These are phyloP conservation scores for Phytophthora cryptogea DNA, from an alignment of 352 stramenopile genomes.

Conservation along the genomic window DNA sequence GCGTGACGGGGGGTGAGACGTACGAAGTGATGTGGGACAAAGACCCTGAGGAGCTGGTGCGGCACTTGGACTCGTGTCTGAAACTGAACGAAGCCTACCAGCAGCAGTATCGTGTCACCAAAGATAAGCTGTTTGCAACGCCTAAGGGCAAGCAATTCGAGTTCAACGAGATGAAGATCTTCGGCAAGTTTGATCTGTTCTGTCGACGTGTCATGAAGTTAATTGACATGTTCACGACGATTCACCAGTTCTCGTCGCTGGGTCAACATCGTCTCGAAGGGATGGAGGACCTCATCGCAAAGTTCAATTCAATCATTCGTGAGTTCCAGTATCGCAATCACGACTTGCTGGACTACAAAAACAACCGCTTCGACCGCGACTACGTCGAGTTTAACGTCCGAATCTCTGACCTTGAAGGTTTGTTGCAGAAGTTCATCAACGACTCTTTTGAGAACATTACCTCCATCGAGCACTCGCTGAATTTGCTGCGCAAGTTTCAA, in stretches of 20 bases:
- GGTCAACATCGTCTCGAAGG: constrained; percentile 93
- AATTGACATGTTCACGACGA: constrained; percentile 99
- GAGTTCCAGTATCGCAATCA: constrained; percentile 97
- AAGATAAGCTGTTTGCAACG: constrained; percentile 95
- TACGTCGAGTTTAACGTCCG: constrained; percentile 96
- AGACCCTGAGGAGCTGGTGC: constrained; percentile 94
- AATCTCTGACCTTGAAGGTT: constrained; percentile 96
- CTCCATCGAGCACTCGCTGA: constrained; percentile 97
- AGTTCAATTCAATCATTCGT: constrained; percentile 96
- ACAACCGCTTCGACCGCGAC: constrained; percentile 98
- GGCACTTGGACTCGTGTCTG: constrained; percentile 94
- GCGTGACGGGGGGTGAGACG: constrained; percentile 85
- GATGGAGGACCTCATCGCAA: constrained; percentile 91
- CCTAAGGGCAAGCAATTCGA: constrained; percentile 98
- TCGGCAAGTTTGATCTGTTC: constrained; percentile 99
- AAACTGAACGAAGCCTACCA: constrained; percentile 99
- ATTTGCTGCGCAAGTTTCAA: constrained; percentile 97
- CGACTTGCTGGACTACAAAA: constrained; percentile 98
- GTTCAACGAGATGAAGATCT: constrained; percentile 99
- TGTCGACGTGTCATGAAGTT: constrained; percentile 97
- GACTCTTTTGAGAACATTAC: constrained; percentile 99
- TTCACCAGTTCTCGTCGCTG: constrained; percentile 95
- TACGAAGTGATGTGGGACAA: constrained; percentile 95
- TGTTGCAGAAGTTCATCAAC: constrained; percentile 99
- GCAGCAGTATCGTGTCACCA: constrained; percentile 97